phyloP scores from a whole-genome alignment of 108 stramenopile species.

The Nitzschia inconspicua region DNA sequence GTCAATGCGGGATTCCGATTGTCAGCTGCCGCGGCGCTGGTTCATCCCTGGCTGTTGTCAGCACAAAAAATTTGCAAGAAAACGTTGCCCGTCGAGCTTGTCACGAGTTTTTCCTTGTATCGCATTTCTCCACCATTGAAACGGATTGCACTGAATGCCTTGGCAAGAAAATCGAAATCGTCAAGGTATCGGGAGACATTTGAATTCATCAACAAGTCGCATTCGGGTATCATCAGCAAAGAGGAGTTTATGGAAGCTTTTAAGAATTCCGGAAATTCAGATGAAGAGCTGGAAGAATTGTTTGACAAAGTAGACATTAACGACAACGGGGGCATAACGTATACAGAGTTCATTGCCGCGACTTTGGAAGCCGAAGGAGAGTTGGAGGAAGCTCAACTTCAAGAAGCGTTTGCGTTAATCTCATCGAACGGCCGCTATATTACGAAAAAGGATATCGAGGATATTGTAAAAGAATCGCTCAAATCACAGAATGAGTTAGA shows the following conservation, averaged over 20 bases:
- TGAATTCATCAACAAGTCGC: slow-evolving; percentile 30
- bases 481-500: background rate
- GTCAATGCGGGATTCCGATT: slow-evolving; percentile 52
- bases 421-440: slow-evolving; percentile 52
- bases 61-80: slow-evolving; percentile 1
- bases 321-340: slow-evolving; percentile 49
- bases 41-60: slow-evolving; percentile 46
- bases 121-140: slow-evolving; percentile 54
- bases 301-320: slow-evolving; percentile 56
- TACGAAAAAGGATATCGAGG: slow-evolving; percentile 20
- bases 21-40: slow-evolving; percentile 31
- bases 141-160: slow-evolving; percentile 59
- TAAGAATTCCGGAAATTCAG: slow-evolving; percentile 35
- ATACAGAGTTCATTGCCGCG: slow-evolving; percentile 75
- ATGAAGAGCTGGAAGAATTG: slow-evolving; percentile 48
- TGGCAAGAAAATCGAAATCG: slow-evolving; percentile 62
- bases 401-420: slow-evolving; percentile 81
- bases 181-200: slow-evolving; percentile 53
- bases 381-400: slow-evolving; percentile 59
- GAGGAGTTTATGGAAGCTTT: slow-evolving; percentile 74
- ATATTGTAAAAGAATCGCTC: slow-evolving; percentile 19
- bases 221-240: slow-evolving; percentile 53
- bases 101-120: slow-evolving; percentile 38
- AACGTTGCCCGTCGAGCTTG: slow-evolving; percentile 19
- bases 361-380: slow-evolving; percentile 51